Evolutionary conservation across 768 basidiomycete genomes (phyloP).

Genomic region (Pulveroboletus sp.): DNA sequence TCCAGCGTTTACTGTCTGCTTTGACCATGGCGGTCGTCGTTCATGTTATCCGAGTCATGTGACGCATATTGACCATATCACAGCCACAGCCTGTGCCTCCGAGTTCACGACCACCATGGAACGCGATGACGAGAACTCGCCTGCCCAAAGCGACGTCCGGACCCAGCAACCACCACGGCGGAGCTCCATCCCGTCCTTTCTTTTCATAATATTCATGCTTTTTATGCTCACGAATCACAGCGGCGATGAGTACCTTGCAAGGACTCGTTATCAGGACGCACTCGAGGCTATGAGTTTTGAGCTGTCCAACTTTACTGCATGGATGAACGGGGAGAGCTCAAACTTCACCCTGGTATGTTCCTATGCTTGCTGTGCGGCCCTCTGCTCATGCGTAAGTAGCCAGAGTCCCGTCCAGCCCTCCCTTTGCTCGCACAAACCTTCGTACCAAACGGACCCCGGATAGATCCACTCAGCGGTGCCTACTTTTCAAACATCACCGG

Average conservation of each 20-base stretch:
- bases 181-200: conserved; percentile 65
- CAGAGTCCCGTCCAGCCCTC: conserved; percentile 41
- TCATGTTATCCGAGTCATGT: too few relatives aligned
- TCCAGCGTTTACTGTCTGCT: conserved; percentile 45
- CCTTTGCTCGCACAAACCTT: conserved; percentile 48
- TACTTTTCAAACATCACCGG: conserved; percentile 79
- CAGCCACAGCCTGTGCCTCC: too few relatives aligned
- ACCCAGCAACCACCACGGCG: conserved; percentile 40
- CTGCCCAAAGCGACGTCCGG: conserved; percentile 8
- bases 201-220: conserved; percentile 69
- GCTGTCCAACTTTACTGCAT: conserved; percentile 69
- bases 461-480: conserved; percentile 47
- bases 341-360: conserved; percentile 61
- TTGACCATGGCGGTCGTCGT: conserved; percentile 15
- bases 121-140: conserved; percentile 23
- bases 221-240: conserved; percentile 78
- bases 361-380: background rate
- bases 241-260: conserved; percentile 60
- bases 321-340: conserved; percentile 63
- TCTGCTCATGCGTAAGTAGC: conserved; percentile 35
- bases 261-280: conserved; percentile 65
- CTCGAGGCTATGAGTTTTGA: conserved; percentile 55
- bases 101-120: conserved; percentile 26
- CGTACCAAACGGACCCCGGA: conserved; percentile 38
- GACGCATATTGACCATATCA: too few relatives aligned